These are phyloP conservation scores for Corchorus capsularis DNA, from an alignment of 345 rosid genomes.

Conservation along the genomic window DNA sequence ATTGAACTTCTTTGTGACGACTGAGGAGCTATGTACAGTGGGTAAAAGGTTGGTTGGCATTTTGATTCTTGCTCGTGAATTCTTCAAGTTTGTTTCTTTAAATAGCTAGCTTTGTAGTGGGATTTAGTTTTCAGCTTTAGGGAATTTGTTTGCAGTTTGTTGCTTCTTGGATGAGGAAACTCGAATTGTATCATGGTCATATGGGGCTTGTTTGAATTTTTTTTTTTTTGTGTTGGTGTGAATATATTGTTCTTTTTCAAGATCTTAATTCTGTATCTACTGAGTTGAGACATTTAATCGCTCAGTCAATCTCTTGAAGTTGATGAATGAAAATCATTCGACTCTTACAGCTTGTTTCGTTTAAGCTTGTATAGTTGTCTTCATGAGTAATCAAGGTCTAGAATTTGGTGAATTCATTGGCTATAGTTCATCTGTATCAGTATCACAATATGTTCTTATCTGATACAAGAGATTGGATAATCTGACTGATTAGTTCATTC, in stretches of 20 bases:
- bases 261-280: background rate
- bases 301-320: background rate
- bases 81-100: background rate
- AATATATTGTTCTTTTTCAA: background rate
- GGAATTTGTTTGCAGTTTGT: too few species aligned
- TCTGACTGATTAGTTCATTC: background rate
- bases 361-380: background rate
- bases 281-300: background rate
- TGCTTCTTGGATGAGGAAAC: background rate
- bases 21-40: constrained; percentile 36
- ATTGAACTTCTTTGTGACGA: background rate
- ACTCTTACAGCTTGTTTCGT: background rate
- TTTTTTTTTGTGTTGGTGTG: constrained; percentile 12
- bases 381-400: background rate
- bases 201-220: background rate
- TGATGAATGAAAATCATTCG: background rate
- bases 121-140: background rate
- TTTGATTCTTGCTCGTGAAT: background rate
- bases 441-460: background rate
- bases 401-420: background rate
- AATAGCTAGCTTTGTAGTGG: constrained; percentile 6
- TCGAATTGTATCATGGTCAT: background rate
- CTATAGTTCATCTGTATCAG: background rate
- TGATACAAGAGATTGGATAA: background rate
- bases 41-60: constrained; percentile 21